Conservation (phyloP, 495 filamentous ascomycete species). For the Penicillium malachiteum region DNA sequence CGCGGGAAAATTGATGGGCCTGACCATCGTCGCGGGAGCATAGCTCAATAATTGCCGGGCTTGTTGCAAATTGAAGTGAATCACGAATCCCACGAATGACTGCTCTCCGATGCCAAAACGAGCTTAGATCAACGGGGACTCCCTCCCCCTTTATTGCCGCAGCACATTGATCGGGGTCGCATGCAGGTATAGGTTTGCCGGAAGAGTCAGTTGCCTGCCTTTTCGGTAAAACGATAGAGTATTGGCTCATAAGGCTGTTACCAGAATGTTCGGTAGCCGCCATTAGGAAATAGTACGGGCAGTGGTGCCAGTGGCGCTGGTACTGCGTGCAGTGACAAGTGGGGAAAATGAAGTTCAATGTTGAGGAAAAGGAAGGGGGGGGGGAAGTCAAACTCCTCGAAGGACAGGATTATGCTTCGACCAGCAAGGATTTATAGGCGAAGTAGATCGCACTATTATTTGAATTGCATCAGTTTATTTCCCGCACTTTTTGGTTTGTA, state of each 20-base stretch:
- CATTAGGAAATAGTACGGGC: slow-evolving; percentile 13
- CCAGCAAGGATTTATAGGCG: slow-evolving; percentile 6
- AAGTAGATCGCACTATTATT: slow-evolving; percentile 6
- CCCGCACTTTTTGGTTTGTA: slow-evolving; percentile 3
- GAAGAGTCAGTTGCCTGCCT: slow-evolving; percentile 13
- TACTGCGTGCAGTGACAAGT: slow-evolving; percentile 15
- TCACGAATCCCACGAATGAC: slow-evolving; percentile 14
- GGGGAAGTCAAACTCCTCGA: slow-evolving; percentile 5
- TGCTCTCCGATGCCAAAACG: slow-evolving; percentile 16
- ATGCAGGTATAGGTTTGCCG: slow-evolving; percentile 18
- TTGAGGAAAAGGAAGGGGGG: slow-evolving; percentile 17
- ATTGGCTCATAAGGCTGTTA: slow-evolving; percentile 17
- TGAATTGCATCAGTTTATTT: slow-evolving; percentile 2
- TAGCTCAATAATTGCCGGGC: slow-evolving; percentile 15
- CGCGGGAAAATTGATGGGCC: slow-evolving; percentile 14
- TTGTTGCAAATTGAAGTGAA: slow-evolving; percentile 16
- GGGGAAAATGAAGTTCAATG: slow-evolving; percentile 17
- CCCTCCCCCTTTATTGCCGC: slow-evolving; percentile 15
- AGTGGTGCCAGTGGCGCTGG: slow-evolving; percentile 14
- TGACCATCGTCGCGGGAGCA: slow-evolving; percentile 12
- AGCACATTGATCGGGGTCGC: slow-evolving; percentile 12
- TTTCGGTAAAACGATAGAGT: slow-evolving; percentile 19
- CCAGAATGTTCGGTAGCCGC: slow-evolving; percentile 12
- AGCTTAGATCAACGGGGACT: slow-evolving; percentile 12
- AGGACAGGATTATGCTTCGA: slow-evolving; percentile 9